Evolutionary conservation across 2,329 filamentous ascomycete species (phyloP), one percentile per base, ranked within the genome.

Genomic region (Apiospora kogelbergensis): DNA sequence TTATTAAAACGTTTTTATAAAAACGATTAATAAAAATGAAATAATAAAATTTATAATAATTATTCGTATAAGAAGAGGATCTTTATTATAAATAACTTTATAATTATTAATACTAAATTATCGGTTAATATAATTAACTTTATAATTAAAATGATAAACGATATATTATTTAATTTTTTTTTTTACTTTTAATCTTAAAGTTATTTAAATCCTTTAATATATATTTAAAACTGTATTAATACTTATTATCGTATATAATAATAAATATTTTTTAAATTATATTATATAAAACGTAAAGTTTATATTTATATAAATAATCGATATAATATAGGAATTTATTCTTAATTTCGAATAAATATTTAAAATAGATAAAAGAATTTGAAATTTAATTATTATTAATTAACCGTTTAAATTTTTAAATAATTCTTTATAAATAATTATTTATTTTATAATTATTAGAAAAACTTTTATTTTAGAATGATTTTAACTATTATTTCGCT

Each of bases 321-420:
- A 53, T 41, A 68, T 42, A 63, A 44, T 63, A 41, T 68, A 68
- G 63, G 33, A 53, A 3, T 20, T 63, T 63, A 33, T 17, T 4
- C 22, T 63, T 22, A 40, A 37, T 40, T n/a, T 53, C 30, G 7
- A 53, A 53, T 6, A 2, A 0, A 6, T 63, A 37, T n/a, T 6
- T 11, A 3, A 10, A 3, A 63, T 63, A 37, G 40, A 41, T 22
- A 15, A 45, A 63, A 64, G 33, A 42, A 15, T 53, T 10, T 1
- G 63, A 15, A 37, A 63, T 44, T n/a, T 17, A n/a, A 11, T 67
- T 22, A 13, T 30, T 63, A 63, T 67, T 67, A 13, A 20, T 13
- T 40, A 53, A 24, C 10, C 44, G 7, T 22, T 60, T 63, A 46
- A 26, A 63, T 15, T 24, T 46, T 20, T 33, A 63, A 63, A 63